phyloP scores from a whole-genome alignment of 1,284 basidiomycete species.

The Cryptococcus deneoformans region DNA sequence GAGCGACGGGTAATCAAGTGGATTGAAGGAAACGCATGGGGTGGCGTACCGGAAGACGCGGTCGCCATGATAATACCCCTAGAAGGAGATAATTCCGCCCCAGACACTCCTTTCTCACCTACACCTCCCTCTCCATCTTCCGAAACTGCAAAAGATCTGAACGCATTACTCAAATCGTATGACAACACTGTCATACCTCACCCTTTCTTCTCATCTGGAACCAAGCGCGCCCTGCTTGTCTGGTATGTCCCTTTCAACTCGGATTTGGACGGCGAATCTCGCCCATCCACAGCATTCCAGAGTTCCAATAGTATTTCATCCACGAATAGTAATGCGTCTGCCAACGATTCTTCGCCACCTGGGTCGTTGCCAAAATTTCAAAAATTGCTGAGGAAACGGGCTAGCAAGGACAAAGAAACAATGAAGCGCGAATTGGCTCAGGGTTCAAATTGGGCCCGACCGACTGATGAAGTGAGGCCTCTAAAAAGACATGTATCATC shows the following conservation, averaged over 20 bases:
- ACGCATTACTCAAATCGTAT: background rate
- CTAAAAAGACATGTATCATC: background rate
- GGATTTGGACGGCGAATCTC: conserved; percentile 9
- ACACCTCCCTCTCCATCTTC: background rate
- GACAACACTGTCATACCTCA: conserved; percentile 8
- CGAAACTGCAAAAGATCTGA: conserved; percentile 13
- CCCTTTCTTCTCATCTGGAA: conserved; percentile 23
- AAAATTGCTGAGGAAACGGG: conserved; percentile 38
- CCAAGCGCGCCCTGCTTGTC: conserved; percentile 39
- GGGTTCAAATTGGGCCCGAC: background rate
- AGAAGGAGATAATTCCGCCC: conserved; percentile 10
- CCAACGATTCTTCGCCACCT: background rate
- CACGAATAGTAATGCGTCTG: background rate
- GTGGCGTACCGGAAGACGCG: conserved; percentile 45
- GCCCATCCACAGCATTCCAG: conserved; percentile 2
- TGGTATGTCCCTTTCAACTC: conserved; percentile 49
- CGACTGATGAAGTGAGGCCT: background rate
- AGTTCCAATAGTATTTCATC: conserved; percentile 1
- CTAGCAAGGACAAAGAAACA: conserved; percentile 26
- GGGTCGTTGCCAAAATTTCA: conserved; percentile 36
- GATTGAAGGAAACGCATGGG: conserved; percentile 46
- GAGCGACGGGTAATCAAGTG: conserved; percentile 4
- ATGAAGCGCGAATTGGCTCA: conserved; percentile 14
- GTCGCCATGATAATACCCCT: conserved; percentile 48
- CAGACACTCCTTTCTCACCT: background rate